These are phyloP conservation scores for Diaporthe humulicola DNA, from an alignment of 2,329 filamentous ascomycete genomes.

Conservation along the genomic window DNA sequence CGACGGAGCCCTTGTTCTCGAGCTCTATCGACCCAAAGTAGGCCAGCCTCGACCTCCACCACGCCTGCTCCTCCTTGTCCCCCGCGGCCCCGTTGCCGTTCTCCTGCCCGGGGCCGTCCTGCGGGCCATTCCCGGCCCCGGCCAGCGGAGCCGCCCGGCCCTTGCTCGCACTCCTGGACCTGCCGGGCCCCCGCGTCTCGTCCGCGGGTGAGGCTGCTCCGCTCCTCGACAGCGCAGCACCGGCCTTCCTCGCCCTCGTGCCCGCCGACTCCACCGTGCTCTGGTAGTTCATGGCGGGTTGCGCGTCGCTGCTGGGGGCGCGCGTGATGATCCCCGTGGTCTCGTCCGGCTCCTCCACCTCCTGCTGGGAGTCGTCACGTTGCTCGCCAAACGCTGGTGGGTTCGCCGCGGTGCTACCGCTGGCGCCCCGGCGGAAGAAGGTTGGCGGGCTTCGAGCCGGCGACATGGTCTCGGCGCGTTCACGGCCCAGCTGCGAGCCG, in stretches of 20 bases:
- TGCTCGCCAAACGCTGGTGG: background rate
- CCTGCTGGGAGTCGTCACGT: background rate
- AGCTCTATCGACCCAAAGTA: constrained; percentile 76
- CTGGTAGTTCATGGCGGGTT: constrained; percentile 38
- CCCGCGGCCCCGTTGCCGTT: constrained; percentile 28
- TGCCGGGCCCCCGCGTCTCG: background rate
- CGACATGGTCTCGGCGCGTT: constrained; percentile 40
- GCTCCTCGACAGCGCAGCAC: background rate
- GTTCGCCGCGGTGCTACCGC: background rate
- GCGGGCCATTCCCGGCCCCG: constrained; percentile 15
- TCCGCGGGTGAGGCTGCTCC: background rate
- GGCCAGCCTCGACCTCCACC: constrained; percentile 67
- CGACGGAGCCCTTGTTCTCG: constrained; percentile 88
- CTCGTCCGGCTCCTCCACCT: constrained; percentile 36
- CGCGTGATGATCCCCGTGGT: constrained; percentile 34
- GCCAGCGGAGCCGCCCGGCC: constrained; percentile 20
- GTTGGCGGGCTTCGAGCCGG: constrained; percentile 34
- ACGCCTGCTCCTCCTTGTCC: constrained; percentile 47
- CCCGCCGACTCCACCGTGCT: constrained; percentile 31
- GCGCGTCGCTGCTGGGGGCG: constrained; percentile 9
- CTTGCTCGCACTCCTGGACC: background rate
- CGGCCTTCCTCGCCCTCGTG: constrained; percentile 25
- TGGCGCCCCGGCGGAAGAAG: constrained; percentile 23
- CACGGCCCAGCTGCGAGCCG: constrained; percentile 35
- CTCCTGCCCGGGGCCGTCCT: constrained; percentile 43